Conservation (phyloP, 768 basidiomycete species). For the Boletus rufocinnamomeus region DNA sequence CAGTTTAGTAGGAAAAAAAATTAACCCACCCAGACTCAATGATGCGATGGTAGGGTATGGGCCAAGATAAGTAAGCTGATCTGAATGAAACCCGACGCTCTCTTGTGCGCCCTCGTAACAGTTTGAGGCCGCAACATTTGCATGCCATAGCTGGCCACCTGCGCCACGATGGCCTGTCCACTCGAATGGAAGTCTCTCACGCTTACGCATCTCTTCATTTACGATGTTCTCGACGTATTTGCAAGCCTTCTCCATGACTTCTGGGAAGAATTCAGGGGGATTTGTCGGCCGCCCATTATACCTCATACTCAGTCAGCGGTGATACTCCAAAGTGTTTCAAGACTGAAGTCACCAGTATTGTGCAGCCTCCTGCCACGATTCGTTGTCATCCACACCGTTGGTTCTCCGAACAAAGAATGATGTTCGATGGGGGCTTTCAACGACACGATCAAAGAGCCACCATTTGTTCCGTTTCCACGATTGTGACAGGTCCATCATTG, state of each 20-base stretch:
- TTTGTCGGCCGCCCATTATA: slow-evolving; percentile 74
- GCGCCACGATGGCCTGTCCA: slow-evolving; percentile 48
- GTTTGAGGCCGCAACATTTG: slow-evolving; percentile 85
- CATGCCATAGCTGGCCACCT: slow-evolving; percentile 55
- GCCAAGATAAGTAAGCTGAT: slow-evolving; percentile 78
- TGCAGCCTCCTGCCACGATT: slow-evolving; percentile 70
- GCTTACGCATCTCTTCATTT: slow-evolving; percentile 65
- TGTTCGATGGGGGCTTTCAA: slow-evolving; percentile 84
- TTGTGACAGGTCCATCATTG: slow-evolving; percentile 62
- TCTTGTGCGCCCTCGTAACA: slow-evolving; percentile 83
- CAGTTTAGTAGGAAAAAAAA: neutral
- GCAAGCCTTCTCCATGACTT: slow-evolving; percentile 80
- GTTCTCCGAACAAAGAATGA: slow-evolving; percentile 68
- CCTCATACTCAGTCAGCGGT: slow-evolving; percentile 43
- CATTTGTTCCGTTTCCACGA: slow-evolving; percentile 75
- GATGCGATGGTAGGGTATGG: slow-evolving; percentile 88
- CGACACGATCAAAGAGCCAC: slow-evolving; percentile 82
- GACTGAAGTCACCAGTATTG: slow-evolving; percentile 60
- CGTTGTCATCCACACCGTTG: slow-evolving; percentile 44
- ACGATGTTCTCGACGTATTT: slow-evolving; percentile 66
- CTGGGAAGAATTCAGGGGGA: slow-evolving; percentile 57
- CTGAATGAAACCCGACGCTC: slow-evolving; percentile 80
- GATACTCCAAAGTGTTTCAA: slow-evolving; percentile 1
- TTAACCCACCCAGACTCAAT: slow-evolving; percentile 65
- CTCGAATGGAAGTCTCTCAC: slow-evolving; percentile 63